Evolutionary conservation across 306 rosid genomes (phyloP).

Genomic region (Cicer pinnatifidum): DNA sequence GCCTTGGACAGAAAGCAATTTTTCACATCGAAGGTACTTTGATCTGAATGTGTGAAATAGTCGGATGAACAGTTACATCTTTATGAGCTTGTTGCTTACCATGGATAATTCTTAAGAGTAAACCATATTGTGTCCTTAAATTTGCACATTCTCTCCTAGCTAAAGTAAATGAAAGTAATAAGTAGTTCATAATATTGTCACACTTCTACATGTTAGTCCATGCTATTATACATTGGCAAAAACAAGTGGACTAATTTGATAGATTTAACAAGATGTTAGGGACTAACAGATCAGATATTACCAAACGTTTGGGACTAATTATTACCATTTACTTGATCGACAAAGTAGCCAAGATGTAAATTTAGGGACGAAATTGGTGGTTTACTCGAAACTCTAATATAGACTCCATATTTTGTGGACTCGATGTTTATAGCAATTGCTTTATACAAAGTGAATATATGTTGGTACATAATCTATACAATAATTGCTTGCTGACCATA

Average conservation of each 20-base stretch:
- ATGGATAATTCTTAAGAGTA: neutral
- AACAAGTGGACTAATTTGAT: neutral
- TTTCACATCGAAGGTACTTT: slow-evolving; percentile 89
- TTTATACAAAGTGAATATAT: slow-evolving; percentile 16
- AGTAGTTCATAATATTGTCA: neutral
- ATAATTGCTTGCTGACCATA: neutral
- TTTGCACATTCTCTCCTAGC: neutral
- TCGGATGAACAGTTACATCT: neutral
- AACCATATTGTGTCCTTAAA: neutral
- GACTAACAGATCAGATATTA: neutral
- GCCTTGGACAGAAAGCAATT: slow-evolving; percentile 92
- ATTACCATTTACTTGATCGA: neutral
- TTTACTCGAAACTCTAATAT: neutral
- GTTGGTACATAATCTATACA: neutral
- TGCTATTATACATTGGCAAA: neutral
- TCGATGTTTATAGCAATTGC: neutral
- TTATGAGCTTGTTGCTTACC: slow-evolving; percentile 9
- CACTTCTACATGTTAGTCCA: neutral
- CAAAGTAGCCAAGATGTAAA: neutral
- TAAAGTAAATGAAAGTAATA: neutral
- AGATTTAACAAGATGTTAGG: neutral
- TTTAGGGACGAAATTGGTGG: neutral
- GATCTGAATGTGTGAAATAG: slow-evolving; percentile 11
- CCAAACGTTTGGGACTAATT: neutral
- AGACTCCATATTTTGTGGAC: neutral